These are phyloP conservation scores for Gonium pectorale DNA, from an alignment of 139 green algal genomes.

Conservation along the genomic window DNA sequence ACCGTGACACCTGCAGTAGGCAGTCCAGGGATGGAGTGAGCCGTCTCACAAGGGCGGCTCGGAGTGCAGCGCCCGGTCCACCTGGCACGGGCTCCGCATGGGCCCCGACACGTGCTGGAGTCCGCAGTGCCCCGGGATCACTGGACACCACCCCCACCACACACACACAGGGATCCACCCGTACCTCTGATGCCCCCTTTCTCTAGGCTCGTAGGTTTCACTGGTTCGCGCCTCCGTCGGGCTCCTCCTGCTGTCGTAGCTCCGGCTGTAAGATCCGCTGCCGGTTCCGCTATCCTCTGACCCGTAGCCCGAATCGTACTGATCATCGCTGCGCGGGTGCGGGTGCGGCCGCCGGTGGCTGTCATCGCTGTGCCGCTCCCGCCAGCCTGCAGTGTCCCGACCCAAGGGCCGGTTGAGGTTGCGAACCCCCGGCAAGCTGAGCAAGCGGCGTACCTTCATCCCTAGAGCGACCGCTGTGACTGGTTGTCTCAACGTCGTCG, in stretches of 20 bases:
- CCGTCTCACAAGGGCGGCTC: no score
- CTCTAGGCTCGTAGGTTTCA: neutral
- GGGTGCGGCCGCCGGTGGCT: neutral
- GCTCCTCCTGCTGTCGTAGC: slow-evolving; percentile 6
- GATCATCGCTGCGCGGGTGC: slow-evolving; percentile 18
- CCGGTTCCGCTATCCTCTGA: slow-evolving; percentile 15
- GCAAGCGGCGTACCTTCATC: neutral
- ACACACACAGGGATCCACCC: no score
- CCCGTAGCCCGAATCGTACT: slow-evolving; percentile 38
- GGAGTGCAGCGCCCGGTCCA: no score
- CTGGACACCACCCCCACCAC: no score
- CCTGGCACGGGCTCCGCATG: no score
- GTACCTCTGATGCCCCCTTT: neutral
- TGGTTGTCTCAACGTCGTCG: no score
- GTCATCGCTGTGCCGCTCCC: neutral
- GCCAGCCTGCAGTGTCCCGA: slow-evolving; percentile 5
- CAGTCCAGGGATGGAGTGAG: no score
- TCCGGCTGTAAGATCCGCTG: slow-evolving; percentile 23
- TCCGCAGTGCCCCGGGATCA: no score
- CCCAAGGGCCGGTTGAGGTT: neutral
- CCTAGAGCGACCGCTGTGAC: no score
- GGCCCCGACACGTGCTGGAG: no score
- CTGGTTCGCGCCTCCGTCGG: neutral
- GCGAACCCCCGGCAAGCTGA: no score
- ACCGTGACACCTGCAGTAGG: slow-evolving; percentile 43